Percentiles rank a stretch among this genome's conserved stretches.
phyloP scores from a whole-genome alignment of 352 stramenopile genomes.

The Pythium guiyangense region DNA sequence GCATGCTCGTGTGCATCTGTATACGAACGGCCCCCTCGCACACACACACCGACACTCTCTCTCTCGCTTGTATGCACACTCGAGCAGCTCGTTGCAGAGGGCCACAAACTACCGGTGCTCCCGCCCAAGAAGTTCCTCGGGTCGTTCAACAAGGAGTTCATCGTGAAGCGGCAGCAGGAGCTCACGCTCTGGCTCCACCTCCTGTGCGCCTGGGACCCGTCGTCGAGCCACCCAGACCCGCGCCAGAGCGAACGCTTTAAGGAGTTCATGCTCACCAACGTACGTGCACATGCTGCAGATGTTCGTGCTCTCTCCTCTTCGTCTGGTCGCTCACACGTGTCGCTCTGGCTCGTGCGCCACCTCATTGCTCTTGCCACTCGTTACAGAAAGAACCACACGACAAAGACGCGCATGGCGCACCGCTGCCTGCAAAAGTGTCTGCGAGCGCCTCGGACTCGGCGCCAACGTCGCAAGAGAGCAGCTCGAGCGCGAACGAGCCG shows the following conservation, averaged over 20 bases:
- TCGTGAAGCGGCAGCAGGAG: constrained; percentile 87
- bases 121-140: constrained; percentile 88
- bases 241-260: constrained; percentile 69
- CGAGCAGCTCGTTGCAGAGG: constrained; percentile 68
- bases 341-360: background rate
- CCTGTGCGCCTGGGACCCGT: constrained; percentile 67
- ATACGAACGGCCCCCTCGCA: background rate
- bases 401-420: constrained; percentile 34
- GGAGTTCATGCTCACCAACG: constrained; percentile 77
- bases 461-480: constrained; percentile 13
- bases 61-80: background rate
- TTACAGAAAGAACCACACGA: constrained; percentile 73
- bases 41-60: constrained; percentile 1
- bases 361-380: too few relatives aligned
- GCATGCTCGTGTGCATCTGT: background rate
- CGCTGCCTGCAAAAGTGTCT: constrained; percentile 13
- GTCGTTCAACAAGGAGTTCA: constrained; percentile 88
- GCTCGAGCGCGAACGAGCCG: constrained; percentile 31
- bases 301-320: too few relatives aligned
- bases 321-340: too few relatives aligned
- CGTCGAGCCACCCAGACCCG: constrained; percentile 56
- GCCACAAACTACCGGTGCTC: constrained; percentile 71
- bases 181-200: constrained; percentile 84
- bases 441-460: background rate
- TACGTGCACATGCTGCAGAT: too few relatives aligned